phyloP scores from a whole-genome alignment of 371 early-diverging fungal species.

The Homolaphlyctis polyrhiza region DNA sequence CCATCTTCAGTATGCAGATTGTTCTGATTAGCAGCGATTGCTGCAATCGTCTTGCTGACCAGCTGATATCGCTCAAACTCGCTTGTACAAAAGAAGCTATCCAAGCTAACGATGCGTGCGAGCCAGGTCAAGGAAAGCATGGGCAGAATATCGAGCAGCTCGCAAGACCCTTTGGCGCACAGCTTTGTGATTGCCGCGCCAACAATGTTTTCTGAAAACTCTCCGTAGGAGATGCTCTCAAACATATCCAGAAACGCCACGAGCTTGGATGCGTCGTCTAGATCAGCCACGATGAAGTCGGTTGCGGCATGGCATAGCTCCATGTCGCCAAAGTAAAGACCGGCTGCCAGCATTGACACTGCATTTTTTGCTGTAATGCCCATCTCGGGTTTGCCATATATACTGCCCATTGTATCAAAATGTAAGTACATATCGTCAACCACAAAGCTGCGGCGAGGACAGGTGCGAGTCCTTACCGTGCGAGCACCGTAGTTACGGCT shows the following conservation, averaged over 20 bases:
- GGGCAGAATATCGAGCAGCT: slow-evolving; percentile 22
- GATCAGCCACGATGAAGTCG: slow-evolving; percentile 43
- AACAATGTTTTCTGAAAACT: slow-evolving; percentile 47
- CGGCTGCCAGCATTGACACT: slow-evolving; percentile 37
- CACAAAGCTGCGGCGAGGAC: too few relatives aligned
- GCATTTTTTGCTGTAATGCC: slow-evolving; percentile 15
- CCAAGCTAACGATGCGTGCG: slow-evolving; percentile 51
- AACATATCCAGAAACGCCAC: slow-evolving; percentile 52
- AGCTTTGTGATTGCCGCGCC: slow-evolving; percentile 55
- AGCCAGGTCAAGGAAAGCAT: slow-evolving; percentile 50
- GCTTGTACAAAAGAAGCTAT: slow-evolving; percentile 61
- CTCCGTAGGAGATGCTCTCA: slow-evolving; percentile 48
- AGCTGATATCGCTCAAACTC: slow-evolving; percentile 58
- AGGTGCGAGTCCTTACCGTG: slow-evolving; percentile 34
- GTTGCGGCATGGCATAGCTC: slow-evolving; percentile 47
- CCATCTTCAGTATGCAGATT: too few relatives aligned
- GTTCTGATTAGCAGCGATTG: too few relatives aligned
- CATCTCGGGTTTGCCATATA: slow-evolving; percentile 26
- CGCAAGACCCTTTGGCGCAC: slow-evolving; percentile 53
- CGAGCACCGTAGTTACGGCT: slow-evolving; percentile 53
- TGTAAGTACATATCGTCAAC: too few relatives aligned
- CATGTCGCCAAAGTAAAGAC: slow-evolving; percentile 55
- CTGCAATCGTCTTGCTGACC: too few relatives aligned
- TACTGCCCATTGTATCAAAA: slow-evolving; percentile 10
- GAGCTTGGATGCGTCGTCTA: slow-evolving; percentile 41